Evolutionary conservation across 2,329 filamentous ascomycete species (phyloP).

Genomic region (Aspergillus quadricinctus): DNA sequence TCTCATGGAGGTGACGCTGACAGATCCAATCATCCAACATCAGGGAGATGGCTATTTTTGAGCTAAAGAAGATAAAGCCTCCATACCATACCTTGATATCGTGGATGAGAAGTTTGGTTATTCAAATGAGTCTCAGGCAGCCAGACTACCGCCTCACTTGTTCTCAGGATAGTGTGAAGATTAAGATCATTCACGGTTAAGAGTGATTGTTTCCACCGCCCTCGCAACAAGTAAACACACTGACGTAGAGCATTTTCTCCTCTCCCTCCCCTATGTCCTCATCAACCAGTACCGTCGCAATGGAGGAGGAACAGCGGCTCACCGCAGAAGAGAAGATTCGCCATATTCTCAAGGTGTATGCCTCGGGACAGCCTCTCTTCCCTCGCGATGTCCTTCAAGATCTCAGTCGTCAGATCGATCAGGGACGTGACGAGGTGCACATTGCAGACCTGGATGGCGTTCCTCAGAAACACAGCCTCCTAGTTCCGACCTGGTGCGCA

Average conservation of each 20-base stretch:
- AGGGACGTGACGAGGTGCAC: slow-evolving; percentile 12
- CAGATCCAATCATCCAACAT: background rate
- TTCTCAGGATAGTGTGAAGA: background rate
- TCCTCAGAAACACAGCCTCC: slow-evolving; percentile 12
- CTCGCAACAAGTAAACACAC: background rate
- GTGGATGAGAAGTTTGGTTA: background rate
- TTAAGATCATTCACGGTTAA: background rate
- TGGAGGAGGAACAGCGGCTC: slow-evolving; percentile 6
- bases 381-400: slow-evolving; percentile 13
- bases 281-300: background rate
- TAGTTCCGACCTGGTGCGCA: slow-evolving; percentile 12
- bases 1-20: background rate
- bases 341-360: slow-evolving; percentile 17
- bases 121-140: background rate
- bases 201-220: background rate
- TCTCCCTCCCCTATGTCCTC: background rate
- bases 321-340: slow-evolving; percentile 12
- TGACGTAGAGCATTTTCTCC: background rate
- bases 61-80: background rate
- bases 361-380: slow-evolving; percentile 20
- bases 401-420: slow-evolving; percentile 13
- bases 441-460: slow-evolving; percentile 15
- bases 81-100: background rate
- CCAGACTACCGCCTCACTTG: background rate
- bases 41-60: background rate